phyloP scores from a whole-genome alignment of 1,284 basidiomycete genomes.

The Xerocomus nothofagi region DNA sequence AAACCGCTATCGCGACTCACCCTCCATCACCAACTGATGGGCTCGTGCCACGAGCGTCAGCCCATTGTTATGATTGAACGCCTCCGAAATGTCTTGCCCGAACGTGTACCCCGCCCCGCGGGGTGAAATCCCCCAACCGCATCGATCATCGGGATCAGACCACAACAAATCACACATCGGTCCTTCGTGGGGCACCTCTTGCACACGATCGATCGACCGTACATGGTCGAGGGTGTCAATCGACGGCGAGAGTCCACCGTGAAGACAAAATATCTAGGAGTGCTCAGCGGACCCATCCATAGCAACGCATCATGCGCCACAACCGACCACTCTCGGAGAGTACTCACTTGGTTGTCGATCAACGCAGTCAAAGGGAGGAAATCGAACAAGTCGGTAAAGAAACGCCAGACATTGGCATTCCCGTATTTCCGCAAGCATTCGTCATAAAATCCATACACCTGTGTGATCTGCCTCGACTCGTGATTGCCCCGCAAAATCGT shows the following conservation, averaged over 20 bases:
- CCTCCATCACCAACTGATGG: conserved; percentile 99
- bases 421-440: conserved; percentile 99
- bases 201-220: conserved; percentile 96
- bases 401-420: conserved; percentile 99
- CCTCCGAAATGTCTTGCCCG: conserved; percentile 97
- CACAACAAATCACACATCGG: conserved; percentile 99
- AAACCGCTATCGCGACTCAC: conserved; percentile 41
- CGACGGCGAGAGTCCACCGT: conserved; percentile 97
- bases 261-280: conserved; percentile 94
- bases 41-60: conserved; percentile 94
- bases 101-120: conserved; percentile 99
- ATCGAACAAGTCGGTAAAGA: conserved; percentile 99
- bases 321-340: conserved; percentile 10
- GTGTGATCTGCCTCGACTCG: conserved; percentile 98
- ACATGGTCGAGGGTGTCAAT: conserved; percentile 99
- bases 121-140: conserved; percentile 99
- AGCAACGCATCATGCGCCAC: not conserved
- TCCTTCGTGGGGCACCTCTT: conserved; percentile 98
- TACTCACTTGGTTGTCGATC: conserved; percentile 95
- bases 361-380: conserved; percentile 96
- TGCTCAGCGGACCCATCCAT: conserved; percentile 12
- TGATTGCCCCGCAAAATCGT: conserved; percentile 99
- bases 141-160: conserved; percentile 99
- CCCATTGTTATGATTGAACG: conserved; percentile 99
- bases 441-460: conserved; percentile 99